Evolutionary conservation across 1,139 yeast genomes (phyloP).

Genomic region (Suhomyces choctaworum): DNA sequence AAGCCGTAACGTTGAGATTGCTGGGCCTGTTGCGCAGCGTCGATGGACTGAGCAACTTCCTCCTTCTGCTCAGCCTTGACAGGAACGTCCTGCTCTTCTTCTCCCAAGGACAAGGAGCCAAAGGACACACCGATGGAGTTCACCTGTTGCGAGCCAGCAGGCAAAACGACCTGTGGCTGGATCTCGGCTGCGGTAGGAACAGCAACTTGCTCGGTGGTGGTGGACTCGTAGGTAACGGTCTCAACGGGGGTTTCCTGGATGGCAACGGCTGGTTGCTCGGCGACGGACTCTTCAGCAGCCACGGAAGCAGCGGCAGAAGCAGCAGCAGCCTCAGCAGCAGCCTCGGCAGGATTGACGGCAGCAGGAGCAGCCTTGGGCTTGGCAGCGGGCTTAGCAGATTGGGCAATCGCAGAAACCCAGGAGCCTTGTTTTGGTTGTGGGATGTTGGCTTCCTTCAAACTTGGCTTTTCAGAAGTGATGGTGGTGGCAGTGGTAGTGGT

Average conservation of each 20-base stretch:
- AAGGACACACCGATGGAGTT: slow-evolving; percentile 69
- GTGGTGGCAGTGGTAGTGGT: slow-evolving; percentile 15
- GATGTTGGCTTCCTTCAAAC: slow-evolving; percentile 31
- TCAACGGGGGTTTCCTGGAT: slow-evolving; percentile 8
- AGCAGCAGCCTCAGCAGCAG: slow-evolving; percentile 11
- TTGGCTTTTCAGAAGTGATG: slow-evolving; percentile 22
- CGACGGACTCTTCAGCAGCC: slow-evolving; percentile 10
- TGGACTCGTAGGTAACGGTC: slow-evolving; percentile 11
- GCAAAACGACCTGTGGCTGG: slow-evolving; percentile 66
- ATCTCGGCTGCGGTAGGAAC: slow-evolving; percentile 17
- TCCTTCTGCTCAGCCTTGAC: slow-evolving; percentile 16
- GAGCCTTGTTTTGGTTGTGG: slow-evolving; percentile 40
- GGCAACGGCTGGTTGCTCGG: slow-evolving; percentile 10
- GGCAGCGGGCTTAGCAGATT: slow-evolving; percentile 41
- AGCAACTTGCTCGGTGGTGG: slow-evolving; percentile 18
- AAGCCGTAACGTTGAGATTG: slow-evolving; percentile 19
- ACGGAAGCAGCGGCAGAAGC: slow-evolving; percentile 14
- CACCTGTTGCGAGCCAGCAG: slow-evolving; percentile 49
- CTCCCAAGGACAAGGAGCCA: slow-evolving; percentile 60
- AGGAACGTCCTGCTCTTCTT: slow-evolving; percentile 34
- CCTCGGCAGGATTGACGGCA: slow-evolving; percentile 7
- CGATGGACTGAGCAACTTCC: slow-evolving; percentile 14
- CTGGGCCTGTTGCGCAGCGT: slow-evolving; percentile 18
- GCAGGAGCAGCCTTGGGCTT: slow-evolving; percentile 12
- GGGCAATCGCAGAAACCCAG: slow-evolving; percentile 64